Base-by-base conservation (phyloP, 495 filamentous ascomycete species). In the Talaromyces borbonicus region DNA sequence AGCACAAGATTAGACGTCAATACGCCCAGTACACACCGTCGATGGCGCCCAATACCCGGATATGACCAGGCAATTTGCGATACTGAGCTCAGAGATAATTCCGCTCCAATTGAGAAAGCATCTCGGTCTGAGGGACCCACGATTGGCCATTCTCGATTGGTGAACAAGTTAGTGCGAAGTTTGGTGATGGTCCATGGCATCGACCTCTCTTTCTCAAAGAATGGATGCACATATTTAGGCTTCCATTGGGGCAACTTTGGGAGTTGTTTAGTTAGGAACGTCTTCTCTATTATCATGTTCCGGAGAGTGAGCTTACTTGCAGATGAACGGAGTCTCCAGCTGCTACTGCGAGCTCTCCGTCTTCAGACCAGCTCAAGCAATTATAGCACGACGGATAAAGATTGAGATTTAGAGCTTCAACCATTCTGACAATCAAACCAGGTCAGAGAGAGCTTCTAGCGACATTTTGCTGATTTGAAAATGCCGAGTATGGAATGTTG, bases 341-440 rank as follows among this genome's bases (percentile, higher is more conserved):
- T 6, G 73, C 74, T 38, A 83, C 52, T 5, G 80, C 79, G 14
- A 84, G 60, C 43, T 81, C 72, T 24, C 77, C 77, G 56, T 83
- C 79, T 25, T 65, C 52, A 0, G 80, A 83, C 78, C 80, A 84
- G 36, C 69, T 62, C 9, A 83, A 61, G 42, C 74, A 77, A 50
- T 76, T 59, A n/a, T 58, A 56, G 49, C 63, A 70, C 4, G 66
- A 71, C 5, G 69, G 67, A 29, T 55, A 63, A 12, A 65, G 39
- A 9, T 57, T 54, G 2, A 70, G 50, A 38, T 66, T 56, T 15
- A 69, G 36, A 0, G 65, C 57, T 5, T 47, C 56, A 23, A 60
- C 37, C 68, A 72, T 72, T 11, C 9, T 36, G 7, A 18, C 25
- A 22, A 18, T 31, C 18, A 29, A 30, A 5, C n/a, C 2, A 46